These are phyloP conservation scores for Aristolochia fimbriata DNA, from an alignment of 164 flowering plant species.

Conservation along the genomic window DNA sequence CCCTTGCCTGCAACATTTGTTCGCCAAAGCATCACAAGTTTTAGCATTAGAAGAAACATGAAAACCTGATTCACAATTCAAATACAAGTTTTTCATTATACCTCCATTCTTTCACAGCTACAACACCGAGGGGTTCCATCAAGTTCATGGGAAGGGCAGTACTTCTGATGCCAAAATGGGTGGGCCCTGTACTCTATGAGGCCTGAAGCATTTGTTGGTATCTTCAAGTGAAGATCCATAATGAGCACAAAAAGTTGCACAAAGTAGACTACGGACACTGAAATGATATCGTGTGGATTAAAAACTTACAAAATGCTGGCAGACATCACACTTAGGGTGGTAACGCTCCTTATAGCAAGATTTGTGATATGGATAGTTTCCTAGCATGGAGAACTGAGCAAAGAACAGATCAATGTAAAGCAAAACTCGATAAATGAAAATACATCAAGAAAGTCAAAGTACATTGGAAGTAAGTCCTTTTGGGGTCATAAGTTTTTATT, in stretches of 20 bases:
- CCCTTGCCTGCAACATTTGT: conserved; percentile 40
- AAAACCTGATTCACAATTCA: not conserved
- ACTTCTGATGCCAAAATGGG: conserved; percentile 85
- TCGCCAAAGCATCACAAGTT: not conserved
- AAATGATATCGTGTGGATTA: not conserved
- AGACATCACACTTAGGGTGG: conserved; percentile 97
- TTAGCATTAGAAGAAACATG: not conserved
- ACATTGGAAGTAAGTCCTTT: too few species aligned
- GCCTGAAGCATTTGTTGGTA: conserved; percentile 83
- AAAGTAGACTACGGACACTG: not conserved
- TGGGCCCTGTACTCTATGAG: conserved; percentile 89
- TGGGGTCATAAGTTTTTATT: too few species aligned
- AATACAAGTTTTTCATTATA: conserved; percentile 14
- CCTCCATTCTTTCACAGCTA: conserved; percentile 98
- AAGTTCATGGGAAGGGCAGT: conserved; percentile 83
- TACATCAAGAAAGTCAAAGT: not conserved
- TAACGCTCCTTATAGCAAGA: conserved; percentile 78
- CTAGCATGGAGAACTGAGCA: conserved; percentile 78
- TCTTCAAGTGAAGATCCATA: conserved; percentile 27
- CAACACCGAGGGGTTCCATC: conserved; percentile 86
- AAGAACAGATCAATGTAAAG: conserved; percentile 1
- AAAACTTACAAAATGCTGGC: conserved; percentile 68
- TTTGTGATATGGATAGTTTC: conserved; percentile 74
- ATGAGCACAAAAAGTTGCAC: not conserved
- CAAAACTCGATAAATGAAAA: not conserved